Conservation (phyloP, 208 protist species). For the Leishmania lainsoni region DNA sequence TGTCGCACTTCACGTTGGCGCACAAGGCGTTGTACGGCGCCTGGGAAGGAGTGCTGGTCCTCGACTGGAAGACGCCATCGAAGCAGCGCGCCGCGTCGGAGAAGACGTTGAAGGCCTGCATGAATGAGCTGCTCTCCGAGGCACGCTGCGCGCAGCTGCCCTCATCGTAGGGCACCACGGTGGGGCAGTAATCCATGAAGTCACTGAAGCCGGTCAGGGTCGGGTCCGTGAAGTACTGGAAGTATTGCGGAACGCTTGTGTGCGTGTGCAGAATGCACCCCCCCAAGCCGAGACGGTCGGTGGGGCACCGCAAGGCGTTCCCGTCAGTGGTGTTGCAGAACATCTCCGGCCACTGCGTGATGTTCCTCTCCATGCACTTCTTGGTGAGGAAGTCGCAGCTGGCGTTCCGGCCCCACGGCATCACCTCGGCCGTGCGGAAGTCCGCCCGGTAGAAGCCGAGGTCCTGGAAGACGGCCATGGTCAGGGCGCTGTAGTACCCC, state of each 20-base stretch:
- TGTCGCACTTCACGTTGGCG: conserved; percentile 1
- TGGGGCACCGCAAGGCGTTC: background rate
- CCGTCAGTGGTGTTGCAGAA: conserved; percentile 32
- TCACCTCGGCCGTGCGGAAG: conserved; percentile 55
- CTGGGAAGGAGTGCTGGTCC: too few species aligned
- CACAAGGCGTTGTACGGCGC: too few species aligned
- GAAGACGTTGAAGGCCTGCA: background rate
- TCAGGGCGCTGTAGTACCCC: conserved; percentile 72
- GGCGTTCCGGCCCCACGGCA: conserved; percentile 64
- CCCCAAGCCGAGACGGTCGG: background rate
- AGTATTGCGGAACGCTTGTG: background rate
- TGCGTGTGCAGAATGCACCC: background rate
- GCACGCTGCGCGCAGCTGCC: background rate
- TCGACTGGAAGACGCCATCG: background rate
- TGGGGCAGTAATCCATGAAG: background rate
- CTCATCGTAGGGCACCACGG: background rate
- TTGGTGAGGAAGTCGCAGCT: conserved; percentile 57
- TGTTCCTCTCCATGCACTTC: conserved; percentile 39
- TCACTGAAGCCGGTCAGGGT: background rate
- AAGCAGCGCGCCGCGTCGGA: conserved; percentile 5
- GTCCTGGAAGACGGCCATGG: conserved; percentile 81
- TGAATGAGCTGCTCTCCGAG: background rate
- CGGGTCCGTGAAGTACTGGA: background rate
- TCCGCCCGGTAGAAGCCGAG: conserved; percentile 75
- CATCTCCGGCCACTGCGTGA: conserved; percentile 47